Percentiles rank a stretch among this genome's conserved stretches.
phyloP scores from a whole-genome alignment of 441 rosid genomes.

The Pelargonium cotyledonis region DNA sequence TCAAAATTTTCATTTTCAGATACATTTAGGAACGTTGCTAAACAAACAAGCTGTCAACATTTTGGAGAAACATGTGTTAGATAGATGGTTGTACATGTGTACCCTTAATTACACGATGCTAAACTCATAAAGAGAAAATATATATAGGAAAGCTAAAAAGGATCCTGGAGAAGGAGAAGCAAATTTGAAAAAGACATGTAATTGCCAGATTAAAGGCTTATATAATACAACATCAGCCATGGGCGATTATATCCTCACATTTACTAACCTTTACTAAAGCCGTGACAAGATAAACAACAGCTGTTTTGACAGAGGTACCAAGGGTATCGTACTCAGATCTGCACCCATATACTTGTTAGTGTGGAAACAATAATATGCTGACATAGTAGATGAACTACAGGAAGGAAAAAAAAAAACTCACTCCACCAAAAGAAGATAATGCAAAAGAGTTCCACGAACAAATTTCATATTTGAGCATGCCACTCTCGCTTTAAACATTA shows the following conservation, averaged over 20 bases:
- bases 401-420: background rate
- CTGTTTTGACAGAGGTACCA: constrained; percentile 80
- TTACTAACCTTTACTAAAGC: constrained; percentile 72
- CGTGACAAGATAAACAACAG: constrained; percentile 78
- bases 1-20: constrained; percentile 79
- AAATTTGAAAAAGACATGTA: too few relatives aligned
- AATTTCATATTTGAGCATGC: background rate
- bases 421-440: background rate
- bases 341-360: constrained; percentile 16
- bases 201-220: too few relatives aligned
- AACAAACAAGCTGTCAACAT: constrained; percentile 72
- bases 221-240: background rate
- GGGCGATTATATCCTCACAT: background rate
- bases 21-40: constrained; percentile 83
- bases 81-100: background rate
- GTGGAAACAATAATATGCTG: background rate
- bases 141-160: too few relatives aligned
- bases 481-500: background rate
- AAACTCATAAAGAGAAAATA: background rate
- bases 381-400: background rate
- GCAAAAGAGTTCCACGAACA: background rate
- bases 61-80: background rate
- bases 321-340: constrained; percentile 93
- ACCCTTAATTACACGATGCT: background rate
- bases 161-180: too few relatives aligned